Evolutionary conservation across 2,329 filamentous ascomycete genomes (phyloP), one percentile per base, ranked within the genome.

Genomic region (Monosporascus sp.): DNA sequence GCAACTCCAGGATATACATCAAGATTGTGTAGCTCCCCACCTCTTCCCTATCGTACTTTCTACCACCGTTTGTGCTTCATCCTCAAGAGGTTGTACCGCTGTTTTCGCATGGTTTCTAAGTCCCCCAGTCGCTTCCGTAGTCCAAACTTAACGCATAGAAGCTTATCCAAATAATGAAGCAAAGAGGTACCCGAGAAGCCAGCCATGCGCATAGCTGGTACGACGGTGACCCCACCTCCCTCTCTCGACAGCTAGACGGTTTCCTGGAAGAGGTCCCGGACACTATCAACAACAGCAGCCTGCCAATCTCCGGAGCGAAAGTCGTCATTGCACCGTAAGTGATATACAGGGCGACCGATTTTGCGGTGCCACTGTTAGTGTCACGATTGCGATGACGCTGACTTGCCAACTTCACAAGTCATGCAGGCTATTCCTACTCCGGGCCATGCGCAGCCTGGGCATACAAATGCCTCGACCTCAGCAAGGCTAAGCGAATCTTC

Each of bases 161-260:
- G 11, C 31, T 14, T 34, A 34, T 34, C 31, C 31, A 2, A n/a
- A 61, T 19, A 27, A 71, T 70, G 68, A 59, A 56, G 52, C 62
- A 61, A 38, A 64, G 57, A 50, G 69, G 68, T 43, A 71, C 64
- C 3, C 72, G 79, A 51, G 71, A 74, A 45, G 86, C 91, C 20
- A 84, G 79, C 52, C 94, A 97, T 69, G 91, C 93, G 22, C 89
- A 90, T 40, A 87, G 85, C 19, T 99, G 94, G 94, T 99, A 99
- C 69, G 79, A 85, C 7, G 79, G 79, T 48, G 78, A 84, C 55
- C 73, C 79, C 6, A 67, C 69, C 2, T 70, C 72, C n/a, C 82
- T 97, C 49, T 81, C 81, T 3, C 64, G 67, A 7, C 80, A 96
- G 73, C 86, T 99, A 5, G 84, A 94, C 53, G 71, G 73, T 49